Base-by-base conservation (phyloP, 495 filamentous ascomycete genomes). In the Lasiosphaeriaceae sp. region DNA sequence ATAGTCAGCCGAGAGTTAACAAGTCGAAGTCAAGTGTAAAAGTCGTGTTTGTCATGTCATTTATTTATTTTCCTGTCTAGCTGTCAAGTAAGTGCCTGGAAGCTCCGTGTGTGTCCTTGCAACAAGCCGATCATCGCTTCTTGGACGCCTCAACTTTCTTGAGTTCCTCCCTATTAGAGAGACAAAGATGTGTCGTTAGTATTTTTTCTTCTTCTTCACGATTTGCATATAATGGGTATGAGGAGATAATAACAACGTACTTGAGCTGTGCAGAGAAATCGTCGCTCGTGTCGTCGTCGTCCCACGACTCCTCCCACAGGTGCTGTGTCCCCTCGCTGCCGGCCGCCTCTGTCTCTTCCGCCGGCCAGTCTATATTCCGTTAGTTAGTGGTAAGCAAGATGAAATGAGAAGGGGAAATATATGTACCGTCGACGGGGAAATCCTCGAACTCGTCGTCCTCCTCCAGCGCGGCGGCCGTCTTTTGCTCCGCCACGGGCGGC, bases 371-470 rank as follows among this genome's bases (percentile, higher is more conserved):
- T 96, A 64, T 55, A 21, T 57, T 14, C 26, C 14, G 37, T 50
- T 16, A 46, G 47, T 24, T 53, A 22, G 39, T 22, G 49, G 58
- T 24, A 44, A 26, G 20, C 54, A 49, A 50, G 17, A 51, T 43
- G 9, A 31, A 31, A 31, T 31, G 45, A 34, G 53, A 35, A 29
- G 29, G 43, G 21, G 16, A 14, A 56, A 20, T 1, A 53, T 23
- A 72, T 76, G 50, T 71, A 96, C 94, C 90, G 78, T 97, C 93
- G 52, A 96, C 88, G 24, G 94, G 95, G 72, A 98, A 98, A 72
- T 98, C 94, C 73, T 98, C 94, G 63, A 98, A 98, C 76, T 98
- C 94, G 70, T 98, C 94, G 65, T 98, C 94, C 66, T 98, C 94
- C 67, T 96, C 94, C 21, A 97, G 78, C 31, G 89, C 83, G 52